These are phyloP conservation scores for Barnettozyma sp. DNA, from an alignment of 805 yeast genomes.

Conservation along the genomic window DNA sequence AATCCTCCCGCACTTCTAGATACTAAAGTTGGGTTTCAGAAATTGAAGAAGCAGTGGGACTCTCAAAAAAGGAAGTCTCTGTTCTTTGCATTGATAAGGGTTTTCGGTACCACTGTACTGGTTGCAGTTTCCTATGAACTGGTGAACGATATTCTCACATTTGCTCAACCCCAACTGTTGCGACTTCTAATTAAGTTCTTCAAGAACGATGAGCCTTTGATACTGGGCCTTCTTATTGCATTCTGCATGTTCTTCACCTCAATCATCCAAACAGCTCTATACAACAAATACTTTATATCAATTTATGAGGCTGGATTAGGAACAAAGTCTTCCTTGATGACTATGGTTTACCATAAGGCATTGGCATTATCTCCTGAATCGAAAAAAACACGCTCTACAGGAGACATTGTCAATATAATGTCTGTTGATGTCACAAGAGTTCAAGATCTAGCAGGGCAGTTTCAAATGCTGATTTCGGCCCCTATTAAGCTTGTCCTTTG, in stretches of 20 bases:
- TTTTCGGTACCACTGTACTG: constrained; percentile 69
- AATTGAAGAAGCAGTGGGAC: constrained; percentile 56
- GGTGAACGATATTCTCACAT: constrained; percentile 71
- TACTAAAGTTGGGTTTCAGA: constrained; percentile 43
- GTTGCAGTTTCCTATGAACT: constrained; percentile 69
- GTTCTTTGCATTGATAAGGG: constrained; percentile 49
- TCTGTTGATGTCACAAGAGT: constrained; percentile 69
- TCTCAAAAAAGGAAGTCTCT: constrained; percentile 46
- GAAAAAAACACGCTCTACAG: constrained; percentile 53
- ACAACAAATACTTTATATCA: constrained; percentile 60
- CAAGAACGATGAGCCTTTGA: constrained; percentile 37
- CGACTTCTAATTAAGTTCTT: constrained; percentile 53
- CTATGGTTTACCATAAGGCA: constrained; percentile 66
- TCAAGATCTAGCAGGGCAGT: constrained; percentile 48
- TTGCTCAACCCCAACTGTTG: constrained; percentile 81
- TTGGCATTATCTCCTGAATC: constrained; percentile 62
- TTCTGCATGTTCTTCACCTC: constrained; percentile 56
- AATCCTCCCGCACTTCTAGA: constrained; percentile 62
- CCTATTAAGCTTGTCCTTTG: constrained; percentile 52
- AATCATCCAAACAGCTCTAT: constrained; percentile 50
- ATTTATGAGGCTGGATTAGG: constrained; percentile 58
- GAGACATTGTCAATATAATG: constrained; percentile 74
- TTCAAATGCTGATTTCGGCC: constrained; percentile 50
- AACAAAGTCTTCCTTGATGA: constrained; percentile 55
- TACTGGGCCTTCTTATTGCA: constrained; percentile 54